These are phyloP conservation scores for Verticillium klebahnii DNA, from an alignment of 2,329 filamentous ascomycete species.

Conservation along the genomic window DNA sequence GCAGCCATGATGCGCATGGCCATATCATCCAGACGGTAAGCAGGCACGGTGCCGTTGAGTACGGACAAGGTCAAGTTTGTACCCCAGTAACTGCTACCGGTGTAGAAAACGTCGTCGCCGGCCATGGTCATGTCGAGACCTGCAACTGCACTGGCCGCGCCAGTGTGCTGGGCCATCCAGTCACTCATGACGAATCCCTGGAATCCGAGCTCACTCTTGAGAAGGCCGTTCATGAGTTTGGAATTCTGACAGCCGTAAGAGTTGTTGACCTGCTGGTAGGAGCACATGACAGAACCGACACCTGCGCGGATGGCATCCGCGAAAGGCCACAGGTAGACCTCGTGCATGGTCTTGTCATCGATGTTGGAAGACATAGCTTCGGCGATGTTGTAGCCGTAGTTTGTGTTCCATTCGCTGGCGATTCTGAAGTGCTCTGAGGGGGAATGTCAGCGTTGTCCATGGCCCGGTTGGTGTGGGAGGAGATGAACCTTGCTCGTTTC, in stretches of 20 bases:
- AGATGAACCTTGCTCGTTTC: constrained; percentile 57
- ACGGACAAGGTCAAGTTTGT: constrained; percentile 48
- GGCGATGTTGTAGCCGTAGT: constrained; percentile 50
- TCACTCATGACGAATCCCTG: constrained; percentile 66
- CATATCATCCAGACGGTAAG: constrained; percentile 73
- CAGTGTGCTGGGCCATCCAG: constrained; percentile 63
- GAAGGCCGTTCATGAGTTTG: constrained; percentile 61
- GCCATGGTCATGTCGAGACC: constrained; percentile 71
- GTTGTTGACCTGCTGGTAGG: constrained; percentile 68
- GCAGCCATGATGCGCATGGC: constrained; percentile 37
- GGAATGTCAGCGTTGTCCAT: constrained; percentile 7
- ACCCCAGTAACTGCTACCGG: constrained; percentile 19
- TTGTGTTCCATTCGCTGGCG: constrained; percentile 42
- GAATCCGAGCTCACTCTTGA: constrained; percentile 61
- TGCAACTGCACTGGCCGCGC: constrained; percentile 47
- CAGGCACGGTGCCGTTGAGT: constrained; percentile 69
- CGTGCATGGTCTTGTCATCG: constrained; percentile 61
- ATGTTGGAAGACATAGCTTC: constrained; percentile 52
- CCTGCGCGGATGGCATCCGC: constrained; percentile 55
- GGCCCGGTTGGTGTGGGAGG: constrained; percentile 38
- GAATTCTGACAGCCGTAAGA: constrained; percentile 72
- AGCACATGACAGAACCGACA: constrained; percentile 59
- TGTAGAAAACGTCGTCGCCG: constrained; percentile 14
- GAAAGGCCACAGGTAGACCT: constrained; percentile 64
- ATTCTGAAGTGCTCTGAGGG: constrained; percentile 66